Percentiles rank a stretch among this genome's conserved stretches.
These are phyloP conservation scores for Isatis tinctoria DNA, from an alignment of 345 rosid species.

Conservation along the genomic window DNA sequence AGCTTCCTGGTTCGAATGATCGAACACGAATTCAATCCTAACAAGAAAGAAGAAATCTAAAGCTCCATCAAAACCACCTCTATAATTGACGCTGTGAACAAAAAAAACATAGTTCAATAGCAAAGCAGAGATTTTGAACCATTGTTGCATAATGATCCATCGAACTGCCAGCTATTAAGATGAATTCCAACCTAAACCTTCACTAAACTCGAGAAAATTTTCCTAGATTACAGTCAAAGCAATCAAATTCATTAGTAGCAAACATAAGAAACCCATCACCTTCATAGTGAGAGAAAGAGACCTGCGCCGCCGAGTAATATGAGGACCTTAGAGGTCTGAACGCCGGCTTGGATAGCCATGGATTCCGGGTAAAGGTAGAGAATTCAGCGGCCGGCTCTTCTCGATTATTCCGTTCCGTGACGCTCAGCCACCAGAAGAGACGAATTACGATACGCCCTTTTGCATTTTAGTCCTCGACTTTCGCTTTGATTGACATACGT, in stretches of 20 bases:
- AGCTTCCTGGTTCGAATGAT: background rate
- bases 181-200: background rate
- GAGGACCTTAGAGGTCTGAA: slow-evolving; percentile 75
- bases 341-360: slow-evolving; percentile 90
- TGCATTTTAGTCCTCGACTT: slow-evolving; percentile 25
- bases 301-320: slow-evolving; percentile 89
- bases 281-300: slow-evolving; percentile 22
- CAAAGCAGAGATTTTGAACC: too few species aligned
- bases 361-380: slow-evolving; percentile 13
- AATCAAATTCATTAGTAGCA: background rate
- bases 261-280: background rate
- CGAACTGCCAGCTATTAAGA: background rate
- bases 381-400: slow-evolving; percentile 2
- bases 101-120: background rate
- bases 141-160: background rate
- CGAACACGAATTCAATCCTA: background rate
- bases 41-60: background rate
- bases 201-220: background rate
- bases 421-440: slow-evolving; percentile 18
- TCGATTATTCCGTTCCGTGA: slow-evolving; percentile 26
- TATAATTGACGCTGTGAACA: background rate
- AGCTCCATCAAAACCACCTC: background rate
- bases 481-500: too few species aligned
- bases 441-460: slow-evolving; percentile 6
- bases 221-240: background rate